Conservation (phyloP, 305 asterid genomes). For the Rubia balearica region DNA sequence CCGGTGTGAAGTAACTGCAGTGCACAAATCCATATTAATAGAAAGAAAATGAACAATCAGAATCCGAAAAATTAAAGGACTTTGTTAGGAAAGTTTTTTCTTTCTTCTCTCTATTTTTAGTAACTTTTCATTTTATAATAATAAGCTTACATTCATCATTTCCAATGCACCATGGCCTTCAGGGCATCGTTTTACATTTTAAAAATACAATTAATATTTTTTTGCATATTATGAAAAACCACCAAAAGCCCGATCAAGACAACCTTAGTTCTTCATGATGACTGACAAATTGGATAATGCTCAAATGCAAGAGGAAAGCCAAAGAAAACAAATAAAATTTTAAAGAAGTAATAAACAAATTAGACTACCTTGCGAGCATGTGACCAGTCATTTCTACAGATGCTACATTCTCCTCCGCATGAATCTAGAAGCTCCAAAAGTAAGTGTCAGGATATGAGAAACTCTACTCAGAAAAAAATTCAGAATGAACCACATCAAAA, state of each 20-base stretch:
- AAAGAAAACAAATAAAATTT: not conserved
- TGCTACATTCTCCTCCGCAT: conserved; percentile 67
- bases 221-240: not conserved
- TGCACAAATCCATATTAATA: conserved; percentile 8
- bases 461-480: not conserved
- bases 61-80: not conserved
- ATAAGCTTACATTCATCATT: not conserved
- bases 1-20: conserved; percentile 95
- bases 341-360: conserved; percentile 8
- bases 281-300: not conserved
- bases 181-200: no score
- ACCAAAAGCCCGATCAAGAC: not conserved
- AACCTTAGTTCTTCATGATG: not conserved
- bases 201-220: no score
- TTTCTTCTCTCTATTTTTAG: not conserved
- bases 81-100: not conserved
- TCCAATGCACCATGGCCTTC: no score
- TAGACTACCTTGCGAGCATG: conserved; percentile 59
- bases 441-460: conserved; percentile 18
- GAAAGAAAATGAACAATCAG: not conserved
- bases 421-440: conserved; percentile 62
- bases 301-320: not conserved
- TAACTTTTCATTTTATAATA: not conserved
- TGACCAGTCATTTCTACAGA: conserved; percentile 78
- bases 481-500: not conserved